Conservation (phyloP, 2,329 filamentous ascomycete species). For the Neonectria coccinea region DNA sequence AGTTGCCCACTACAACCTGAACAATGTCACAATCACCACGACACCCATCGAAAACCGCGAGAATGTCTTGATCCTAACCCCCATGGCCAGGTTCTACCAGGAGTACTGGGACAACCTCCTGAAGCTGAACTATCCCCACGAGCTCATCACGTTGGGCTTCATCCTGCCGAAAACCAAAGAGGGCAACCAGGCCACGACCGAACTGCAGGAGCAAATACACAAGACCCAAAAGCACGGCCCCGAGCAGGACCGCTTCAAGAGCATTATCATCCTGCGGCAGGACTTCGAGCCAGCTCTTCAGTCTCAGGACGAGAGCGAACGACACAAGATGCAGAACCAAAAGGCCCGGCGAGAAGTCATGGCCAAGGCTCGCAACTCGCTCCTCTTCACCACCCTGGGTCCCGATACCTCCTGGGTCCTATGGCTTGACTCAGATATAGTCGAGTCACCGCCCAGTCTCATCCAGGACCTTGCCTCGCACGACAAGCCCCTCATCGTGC, state of each 20-base stretch:
- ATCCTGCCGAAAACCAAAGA: constrained; percentile 95
- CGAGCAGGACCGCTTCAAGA: constrained; percentile 86
- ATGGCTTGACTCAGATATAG: constrained; percentile 92
- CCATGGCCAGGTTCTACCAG: constrained; percentile 92
- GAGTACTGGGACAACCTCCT: constrained; percentile 96
- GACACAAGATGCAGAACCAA: constrained; percentile 92
- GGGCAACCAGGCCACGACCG: constrained; percentile 85
- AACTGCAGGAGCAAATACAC: constrained; percentile 85
- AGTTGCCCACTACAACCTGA: constrained; percentile 93
- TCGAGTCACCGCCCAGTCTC: constrained; percentile 85
- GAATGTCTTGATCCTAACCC: constrained; percentile 90
- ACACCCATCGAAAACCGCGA: constrained; percentile 84
- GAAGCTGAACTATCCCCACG: constrained; percentile 87
- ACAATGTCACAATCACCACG: constrained; percentile 87
- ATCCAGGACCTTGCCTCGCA: constrained; percentile 93
- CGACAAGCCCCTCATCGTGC: constrained; percentile 90
- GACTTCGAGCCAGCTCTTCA: constrained; percentile 87
- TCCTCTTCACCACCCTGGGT: constrained; percentile 94
- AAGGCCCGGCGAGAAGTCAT: constrained; percentile 88
- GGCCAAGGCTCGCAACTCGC: constrained; percentile 91
- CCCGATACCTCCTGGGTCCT: constrained; percentile 95
- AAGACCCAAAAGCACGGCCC: constrained; percentile 84
- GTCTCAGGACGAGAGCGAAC: constrained; percentile 87
- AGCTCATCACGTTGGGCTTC: constrained; percentile 94
- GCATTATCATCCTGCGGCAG: constrained; percentile 93